phyloP scores from a whole-genome alignment of 2,329 filamentous ascomycete genomes.

The Coniochaeta sp. region DNA sequence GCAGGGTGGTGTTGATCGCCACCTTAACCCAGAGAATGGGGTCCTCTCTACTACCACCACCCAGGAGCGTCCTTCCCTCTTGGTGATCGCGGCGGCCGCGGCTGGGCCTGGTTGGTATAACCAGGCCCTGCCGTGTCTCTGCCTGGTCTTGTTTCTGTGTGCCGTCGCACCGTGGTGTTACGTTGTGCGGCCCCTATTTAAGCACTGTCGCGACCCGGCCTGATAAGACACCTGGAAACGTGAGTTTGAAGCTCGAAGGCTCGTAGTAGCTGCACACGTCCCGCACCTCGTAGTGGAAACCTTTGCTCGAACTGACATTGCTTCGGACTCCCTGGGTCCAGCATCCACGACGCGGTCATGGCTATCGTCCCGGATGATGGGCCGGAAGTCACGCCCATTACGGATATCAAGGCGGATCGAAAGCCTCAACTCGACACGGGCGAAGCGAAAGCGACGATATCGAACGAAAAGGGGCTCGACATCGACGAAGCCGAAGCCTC shows the following conservation, averaged over 20 bases:
- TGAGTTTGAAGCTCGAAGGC: background rate
- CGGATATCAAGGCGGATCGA: background rate
- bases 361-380: background rate
- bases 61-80: background rate
- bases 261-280: no score
- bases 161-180: background rate
- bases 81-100: background rate
- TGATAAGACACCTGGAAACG: background rate
- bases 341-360: background rate
- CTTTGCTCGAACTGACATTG: no score
- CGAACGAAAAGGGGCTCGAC: constrained; percentile 5
- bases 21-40: no score
- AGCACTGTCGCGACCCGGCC: background rate
- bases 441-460: background rate
- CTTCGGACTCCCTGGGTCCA: no score
- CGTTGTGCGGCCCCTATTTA: background rate
- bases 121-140: background rate
- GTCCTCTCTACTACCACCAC: no score
- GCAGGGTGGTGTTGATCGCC: no score
- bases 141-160: background rate
- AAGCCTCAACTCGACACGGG: background rate
- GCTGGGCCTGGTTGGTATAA: background rate
- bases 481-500: constrained; percentile 9
- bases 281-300: no score
- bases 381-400: background rate